phyloP scores from a whole-genome alignment of 2,329 filamentous ascomycete genomes.

The Capronia epimyces region DNA sequence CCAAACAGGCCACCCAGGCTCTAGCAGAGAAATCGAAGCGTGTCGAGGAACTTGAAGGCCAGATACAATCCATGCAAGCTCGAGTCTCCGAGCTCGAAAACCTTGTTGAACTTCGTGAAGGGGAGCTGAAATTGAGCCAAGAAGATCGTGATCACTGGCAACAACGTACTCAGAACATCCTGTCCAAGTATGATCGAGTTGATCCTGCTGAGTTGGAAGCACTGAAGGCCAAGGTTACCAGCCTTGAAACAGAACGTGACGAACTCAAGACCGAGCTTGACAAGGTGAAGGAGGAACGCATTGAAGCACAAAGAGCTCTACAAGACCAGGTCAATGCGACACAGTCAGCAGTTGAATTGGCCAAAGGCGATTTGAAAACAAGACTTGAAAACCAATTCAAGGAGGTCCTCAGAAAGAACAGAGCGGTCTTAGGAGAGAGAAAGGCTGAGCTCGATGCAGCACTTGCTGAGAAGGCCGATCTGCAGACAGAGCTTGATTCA shows the following conservation, averaged over 20 bases:
- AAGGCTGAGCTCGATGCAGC: conserved; percentile 45
- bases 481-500: conserved; percentile 63
- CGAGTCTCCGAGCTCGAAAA: conserved; percentile 78
- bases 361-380: conserved; percentile 46
- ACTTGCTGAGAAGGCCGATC: conserved; percentile 59
- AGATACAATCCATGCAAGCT: conserved; percentile 75
- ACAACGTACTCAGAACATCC: conserved; percentile 89
- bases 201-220: conserved; percentile 90
- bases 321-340: conserved; percentile 47
- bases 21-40: conserved; percentile 68
- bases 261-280: conserved; percentile 54
- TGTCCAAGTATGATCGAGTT: conserved; percentile 91
- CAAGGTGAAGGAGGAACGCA: conserved; percentile 48
- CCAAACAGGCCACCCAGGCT: conserved; percentile 69
- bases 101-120: conserved; percentile 72
- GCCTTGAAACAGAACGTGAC: conserved; percentile 61
- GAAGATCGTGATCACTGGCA: conserved; percentile 93
- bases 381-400: conserved; percentile 49
- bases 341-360: conserved; percentile 44
- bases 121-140: conserved; percentile 81
- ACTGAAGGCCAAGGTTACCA: conserved; percentile 70
- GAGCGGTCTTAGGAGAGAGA: conserved; percentile 54
- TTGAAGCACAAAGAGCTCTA: conserved; percentile 35
- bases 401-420: conserved; percentile 58
- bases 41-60: conserved; percentile 66